A percentile compares a stretch with the other conserved stretches of the same genome.
These are phyloP conservation scores for Beauveria rudraprayagi DNA, from an alignment of 2,329 filamentous ascomycete genomes.

Conservation along the genomic window DNA sequence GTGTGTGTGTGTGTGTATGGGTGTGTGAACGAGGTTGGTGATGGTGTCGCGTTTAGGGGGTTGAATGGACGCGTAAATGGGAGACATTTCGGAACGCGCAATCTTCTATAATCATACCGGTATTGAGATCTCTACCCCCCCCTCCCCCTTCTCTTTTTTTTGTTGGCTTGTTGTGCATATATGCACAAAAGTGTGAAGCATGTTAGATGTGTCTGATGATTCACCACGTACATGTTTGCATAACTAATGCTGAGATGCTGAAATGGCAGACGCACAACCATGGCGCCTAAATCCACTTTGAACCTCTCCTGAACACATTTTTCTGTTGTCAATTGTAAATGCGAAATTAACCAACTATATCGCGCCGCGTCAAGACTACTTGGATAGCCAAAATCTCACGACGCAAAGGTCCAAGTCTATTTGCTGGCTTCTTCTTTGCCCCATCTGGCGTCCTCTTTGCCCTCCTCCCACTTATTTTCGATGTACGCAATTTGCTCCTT, in stretches of 20 bases:
- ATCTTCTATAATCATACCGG: too few species aligned
- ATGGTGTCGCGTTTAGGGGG: background rate
- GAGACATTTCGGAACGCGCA: too few species aligned
- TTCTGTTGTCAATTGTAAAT: too few species aligned
- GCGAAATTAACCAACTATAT: background rate
- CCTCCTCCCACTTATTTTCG: slow-evolving; percentile 74
- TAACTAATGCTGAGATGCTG: too few species aligned
- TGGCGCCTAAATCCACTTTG: too few species aligned
- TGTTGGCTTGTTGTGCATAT: background rate
- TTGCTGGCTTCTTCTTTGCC: slow-evolving; percentile 39
- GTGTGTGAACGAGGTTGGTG: background rate
- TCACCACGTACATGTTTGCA: background rate
- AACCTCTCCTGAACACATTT: too few species aligned
- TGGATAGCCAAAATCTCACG: background rate
- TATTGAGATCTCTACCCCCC: too few species aligned
- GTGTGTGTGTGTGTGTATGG: background rate
- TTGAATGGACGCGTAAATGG: background rate
- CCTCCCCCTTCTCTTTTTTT: too few species aligned
- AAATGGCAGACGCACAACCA: too few species aligned
- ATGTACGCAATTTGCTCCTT: slow-evolving; percentile 81
- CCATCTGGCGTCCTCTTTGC: slow-evolving; percentile 80
- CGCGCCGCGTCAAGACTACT: background rate
- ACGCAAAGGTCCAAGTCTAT: background rate
- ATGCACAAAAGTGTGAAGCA: background rate
- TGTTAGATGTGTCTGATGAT: background rate